Conservation (phyloP, 75 land plant genomes). For the Isoetes taiwanensis region DNA sequence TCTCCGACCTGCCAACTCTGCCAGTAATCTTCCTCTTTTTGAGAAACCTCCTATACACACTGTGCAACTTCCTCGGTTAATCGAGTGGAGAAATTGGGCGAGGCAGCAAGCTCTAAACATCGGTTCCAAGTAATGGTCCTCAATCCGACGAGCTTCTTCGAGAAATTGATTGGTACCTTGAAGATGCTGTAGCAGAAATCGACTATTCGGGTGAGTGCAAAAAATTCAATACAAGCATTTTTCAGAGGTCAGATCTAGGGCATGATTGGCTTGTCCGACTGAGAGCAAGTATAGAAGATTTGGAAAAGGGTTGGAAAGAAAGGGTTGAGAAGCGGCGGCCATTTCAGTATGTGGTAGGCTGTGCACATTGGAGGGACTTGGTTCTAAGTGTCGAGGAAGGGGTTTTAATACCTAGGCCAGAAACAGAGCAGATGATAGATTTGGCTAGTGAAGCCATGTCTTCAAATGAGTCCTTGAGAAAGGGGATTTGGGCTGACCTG, state of each 20-base stretch:
- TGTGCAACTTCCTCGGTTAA: no score
- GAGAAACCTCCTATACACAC: no score
- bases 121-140: no score
- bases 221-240: neutral
- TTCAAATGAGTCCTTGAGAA: slow-evolving; percentile 14
- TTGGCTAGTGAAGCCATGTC: slow-evolving; percentile 41
- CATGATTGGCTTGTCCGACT: slow-evolving; percentile 5
- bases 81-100: no score
- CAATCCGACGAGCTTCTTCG: slow-evolving; percentile 37
- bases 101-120: no score
- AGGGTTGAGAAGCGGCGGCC: slow-evolving; percentile 70
- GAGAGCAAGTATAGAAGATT: slow-evolving; percentile 41
- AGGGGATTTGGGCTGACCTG: slow-evolving; percentile 87
- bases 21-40: no score
- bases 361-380: slow-evolving; percentile 96
- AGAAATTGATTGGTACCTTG: slow-evolving; percentile 69
- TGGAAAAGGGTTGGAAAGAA: slow-evolving; percentile 59
- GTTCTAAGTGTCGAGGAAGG: slow-evolving; percentile 78
- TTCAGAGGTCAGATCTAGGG: no score
- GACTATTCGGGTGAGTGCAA: neutral
- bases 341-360: slow-evolving; percentile 87
- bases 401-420: slow-evolving; percentile 94
- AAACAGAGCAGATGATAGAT: slow-evolving; percentile 79
- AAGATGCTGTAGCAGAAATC: slow-evolving; percentile 41
- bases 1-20: no score